phyloP scores from a whole-genome alignment of 108 stramenopile species.

The Stephanodiscus triporus region DNA sequence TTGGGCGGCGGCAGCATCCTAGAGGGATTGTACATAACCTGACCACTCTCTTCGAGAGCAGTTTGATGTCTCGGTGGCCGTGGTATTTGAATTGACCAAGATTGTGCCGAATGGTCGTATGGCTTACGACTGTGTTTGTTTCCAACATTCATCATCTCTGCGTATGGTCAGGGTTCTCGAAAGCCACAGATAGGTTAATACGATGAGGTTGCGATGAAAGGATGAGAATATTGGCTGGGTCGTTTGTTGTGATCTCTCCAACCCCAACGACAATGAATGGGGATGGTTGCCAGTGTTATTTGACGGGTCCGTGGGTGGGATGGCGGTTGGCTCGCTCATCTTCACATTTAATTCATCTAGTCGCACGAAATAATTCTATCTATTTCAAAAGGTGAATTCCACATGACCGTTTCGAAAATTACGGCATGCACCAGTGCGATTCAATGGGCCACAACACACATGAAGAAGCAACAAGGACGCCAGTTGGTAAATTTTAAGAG shows the following conservation, averaged over 20 bases:
- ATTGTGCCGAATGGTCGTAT: conserved; percentile 13
- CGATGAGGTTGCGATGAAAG: not conserved
- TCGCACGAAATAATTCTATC: not conserved
- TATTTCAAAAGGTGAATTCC: not conserved
- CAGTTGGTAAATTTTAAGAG: not conserved
- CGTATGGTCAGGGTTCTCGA: too few relatives aligned
- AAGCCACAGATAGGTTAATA: not conserved
- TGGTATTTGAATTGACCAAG: too few relatives aligned
- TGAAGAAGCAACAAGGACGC: not conserved
- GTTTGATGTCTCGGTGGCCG: conserved; percentile 12
- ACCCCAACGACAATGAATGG: not conserved
- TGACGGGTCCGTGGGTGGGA: conserved; percentile 11
- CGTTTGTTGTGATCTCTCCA: conserved; percentile 3
- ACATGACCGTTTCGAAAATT: not conserved
- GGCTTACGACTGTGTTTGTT: not conserved
- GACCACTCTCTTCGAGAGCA: not conserved
- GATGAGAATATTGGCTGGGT: conserved; percentile 18
- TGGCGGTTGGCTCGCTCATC: conserved; percentile 1
- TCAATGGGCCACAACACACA: not conserved
- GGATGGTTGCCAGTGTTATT: not conserved
- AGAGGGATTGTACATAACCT: conserved; percentile 1
- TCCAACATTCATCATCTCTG: not conserved
- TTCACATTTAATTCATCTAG: not conserved
- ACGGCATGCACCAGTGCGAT: not conserved
- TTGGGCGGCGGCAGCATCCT: not conserved